Base-by-base conservation (phyloP, 1,284 basidiomycete species). In the Singerocomus inundabilis region DNA sequence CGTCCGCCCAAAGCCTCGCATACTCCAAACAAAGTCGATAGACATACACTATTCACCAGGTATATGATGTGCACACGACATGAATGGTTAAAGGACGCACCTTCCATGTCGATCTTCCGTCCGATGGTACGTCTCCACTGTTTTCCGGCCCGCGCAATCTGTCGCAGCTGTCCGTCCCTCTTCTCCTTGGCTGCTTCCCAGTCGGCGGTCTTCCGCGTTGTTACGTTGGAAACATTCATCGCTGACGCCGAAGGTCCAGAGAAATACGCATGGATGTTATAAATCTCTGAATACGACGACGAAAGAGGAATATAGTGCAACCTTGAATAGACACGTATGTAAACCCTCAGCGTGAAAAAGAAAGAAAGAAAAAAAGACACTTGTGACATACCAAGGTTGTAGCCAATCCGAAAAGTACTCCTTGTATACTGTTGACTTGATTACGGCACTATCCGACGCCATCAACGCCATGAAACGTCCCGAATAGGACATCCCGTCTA, bases 401-500 rank as follows among this genome's bases (percentile, higher is more conserved):
- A 91, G 79, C 90, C 89, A 91, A 57, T 86, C 87, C 1, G 83
- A 84, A 70, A 84, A 94, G 70, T 86, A 98, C 70, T 98, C 94
- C 30, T 84, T 80, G 67, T 97, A 94, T 0, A 97, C 85, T 1
- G 88, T 93, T 18, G 88, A 78, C 72, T 98, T 97, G 57, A 98
- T 68, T 8, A 93, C 89, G 0, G 87, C 93, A 58, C 91, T 93
- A 67, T 94, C 91, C 43, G 82, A 88, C 41, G 90, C 91, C 68
- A 96, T 73, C 60, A 93, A 86, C 1, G 90, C 83, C 72, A 95
- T 84, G 66, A 96, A 91, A 40, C 90, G 78, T 6, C 88, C 94
- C 34, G 89, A 93, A 67, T 97, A 97, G n/a, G 90, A 88, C 86
- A 93, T 93, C 31, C 94, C 94, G 64, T 97, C 94, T 47, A 97